Conservation (phyloP, 495 filamentous ascomycete species). For the Apodospora peruviana region DNA sequence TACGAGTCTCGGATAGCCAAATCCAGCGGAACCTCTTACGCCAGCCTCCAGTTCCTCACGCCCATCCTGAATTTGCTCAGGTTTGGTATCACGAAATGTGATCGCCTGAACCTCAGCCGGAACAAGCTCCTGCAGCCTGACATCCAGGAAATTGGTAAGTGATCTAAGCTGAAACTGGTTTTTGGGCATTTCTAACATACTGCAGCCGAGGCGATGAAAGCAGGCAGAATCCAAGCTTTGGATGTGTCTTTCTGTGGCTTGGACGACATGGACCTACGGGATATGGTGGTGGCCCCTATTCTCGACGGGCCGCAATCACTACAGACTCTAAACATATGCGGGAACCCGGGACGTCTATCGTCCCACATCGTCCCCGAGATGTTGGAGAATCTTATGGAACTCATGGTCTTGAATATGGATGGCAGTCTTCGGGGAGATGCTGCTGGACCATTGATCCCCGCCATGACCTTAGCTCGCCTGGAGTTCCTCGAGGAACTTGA, state of each 20-base stretch:
- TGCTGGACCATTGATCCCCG: conserved; percentile 20
- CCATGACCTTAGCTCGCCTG: conserved; percentile 14
- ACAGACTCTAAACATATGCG: conserved; percentile 57
- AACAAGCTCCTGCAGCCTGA: conserved; percentile 20
- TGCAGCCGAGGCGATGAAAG: conserved; percentile 21
- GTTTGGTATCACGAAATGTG: conserved; percentile 25
- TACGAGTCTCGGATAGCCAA: conserved; percentile 2
- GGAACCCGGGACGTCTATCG: conserved; percentile 68
- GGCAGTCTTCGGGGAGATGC: conserved; percentile 77
- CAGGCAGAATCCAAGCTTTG: conserved; percentile 19
- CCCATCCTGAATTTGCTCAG: conserved; percentile 26
- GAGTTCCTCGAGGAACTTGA: conserved; percentile 52
- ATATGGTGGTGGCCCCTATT: conserved; percentile 42
- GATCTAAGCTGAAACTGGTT: not conserved
- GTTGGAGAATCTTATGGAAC: conserved; percentile 14
- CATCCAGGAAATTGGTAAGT: conserved; percentile 25
- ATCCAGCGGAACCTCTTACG: not conserved
- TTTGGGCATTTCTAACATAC: not conserved
- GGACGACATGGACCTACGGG: conserved; percentile 18
- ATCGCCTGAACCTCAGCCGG: conserved; percentile 20
- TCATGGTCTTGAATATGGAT: conserved; percentile 59
- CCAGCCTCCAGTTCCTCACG: conserved; percentile 23
- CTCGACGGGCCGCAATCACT: conserved; percentile 11
- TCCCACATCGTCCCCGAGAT: conserved; percentile 18
- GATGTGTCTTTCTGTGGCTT: conserved; percentile 27